Evolutionary conservation across 306 rosid species (phyloP), one percentile per base, ranked within the genome.

Genomic region (Cicer pinnatifidum): DNA sequence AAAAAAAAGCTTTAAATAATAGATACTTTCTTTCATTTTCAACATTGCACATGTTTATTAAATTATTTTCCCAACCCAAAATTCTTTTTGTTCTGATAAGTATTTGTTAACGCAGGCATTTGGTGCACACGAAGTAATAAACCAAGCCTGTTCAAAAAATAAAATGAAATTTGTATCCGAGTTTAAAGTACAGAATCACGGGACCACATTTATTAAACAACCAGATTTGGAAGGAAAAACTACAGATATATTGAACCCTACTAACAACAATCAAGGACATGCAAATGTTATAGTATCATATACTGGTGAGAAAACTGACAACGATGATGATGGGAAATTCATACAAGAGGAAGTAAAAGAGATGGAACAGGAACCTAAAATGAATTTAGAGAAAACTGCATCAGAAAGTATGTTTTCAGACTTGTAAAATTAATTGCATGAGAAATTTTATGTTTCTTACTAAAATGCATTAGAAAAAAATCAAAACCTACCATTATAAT

Each of bases 61-160:
- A 20, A 20, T 20, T 20, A 20, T 20, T 2, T 20, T 20, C 28
- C 28, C 28, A 20, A 20, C 28, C 28, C 28, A 20, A 20, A 20
- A 20, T 20, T 20, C 28, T 1, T 20, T 20, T 20, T 20, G 28
- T 20, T 20, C 28, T 20, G 28, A 20, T 20, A 20, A 45, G 1
- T 37, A 71, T 53, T 15, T 43, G 16, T 48, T 43, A 16, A 77
- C 67, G 73, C 80, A 82, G 82, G 80, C 3, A 9, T 28, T 35
- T 43, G 80, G 61, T 46, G 70, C 19, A 57, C 68, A 38, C 5
- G 16, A 48, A 63, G 72, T 45, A 23, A 78, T 41, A 35, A 35
- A 10, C 37, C 60, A 45, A 13, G 20, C 53, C 39, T 3, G 23
- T 8, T 11, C 1, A 0, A 65, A 71, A 54, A 54, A 53, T 39